A percentile compares a stretch with the other conserved stretches of the same genome.
Conservation (phyloP, 371 early-diverging fungal genomes). For the Syncephalastrum contaminatum region DNA sequence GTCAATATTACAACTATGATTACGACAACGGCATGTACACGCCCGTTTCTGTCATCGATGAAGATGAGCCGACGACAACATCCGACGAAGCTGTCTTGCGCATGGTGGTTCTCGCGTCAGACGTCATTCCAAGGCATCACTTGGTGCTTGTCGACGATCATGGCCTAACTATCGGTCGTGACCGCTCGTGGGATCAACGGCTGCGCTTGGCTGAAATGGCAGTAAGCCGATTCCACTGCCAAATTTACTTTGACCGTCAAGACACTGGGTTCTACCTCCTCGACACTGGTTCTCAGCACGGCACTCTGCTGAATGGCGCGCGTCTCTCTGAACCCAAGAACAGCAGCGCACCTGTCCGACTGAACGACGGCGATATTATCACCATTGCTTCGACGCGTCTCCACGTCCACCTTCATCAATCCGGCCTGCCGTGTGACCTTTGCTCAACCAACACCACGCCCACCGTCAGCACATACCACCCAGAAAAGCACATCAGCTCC, state of each 20-base stretch:
- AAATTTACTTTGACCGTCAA: constrained; percentile 23
- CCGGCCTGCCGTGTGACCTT: constrained; percentile 31
- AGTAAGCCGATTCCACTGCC: constrained; percentile 44
- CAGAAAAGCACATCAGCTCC: constrained; percentile 13
- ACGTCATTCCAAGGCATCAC: constrained; percentile 18
- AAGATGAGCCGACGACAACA: constrained; percentile 12
- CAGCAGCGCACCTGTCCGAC: constrained; percentile 27
- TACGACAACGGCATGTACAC: constrained; percentile 20
- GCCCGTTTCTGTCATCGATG: constrained; percentile 10
- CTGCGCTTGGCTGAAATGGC: constrained; percentile 44
- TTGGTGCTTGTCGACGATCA: constrained; percentile 37
- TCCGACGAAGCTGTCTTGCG: constrained; percentile 22
- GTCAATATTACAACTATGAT: constrained; percentile 30
- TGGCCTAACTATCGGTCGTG: constrained; percentile 41
- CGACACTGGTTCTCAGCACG: constrained; percentile 46
- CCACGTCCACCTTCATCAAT: constrained; percentile 34
- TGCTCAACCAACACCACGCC: constrained; percentile 18
- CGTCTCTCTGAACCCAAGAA: constrained; percentile 35
- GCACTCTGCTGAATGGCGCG: constrained; percentile 37
- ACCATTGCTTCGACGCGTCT: constrained; percentile 33
- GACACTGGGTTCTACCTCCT: constrained; percentile 23
- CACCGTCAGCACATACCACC: constrained; percentile 8
- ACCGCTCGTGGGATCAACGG: constrained; percentile 35
- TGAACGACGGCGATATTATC: constrained; percentile 31
- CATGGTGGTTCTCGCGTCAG: constrained; percentile 34